Conservation (phyloP, 2,329 filamentous ascomycete species). For the Ophiognomonia clavigignenti-juglandacearum region DNA sequence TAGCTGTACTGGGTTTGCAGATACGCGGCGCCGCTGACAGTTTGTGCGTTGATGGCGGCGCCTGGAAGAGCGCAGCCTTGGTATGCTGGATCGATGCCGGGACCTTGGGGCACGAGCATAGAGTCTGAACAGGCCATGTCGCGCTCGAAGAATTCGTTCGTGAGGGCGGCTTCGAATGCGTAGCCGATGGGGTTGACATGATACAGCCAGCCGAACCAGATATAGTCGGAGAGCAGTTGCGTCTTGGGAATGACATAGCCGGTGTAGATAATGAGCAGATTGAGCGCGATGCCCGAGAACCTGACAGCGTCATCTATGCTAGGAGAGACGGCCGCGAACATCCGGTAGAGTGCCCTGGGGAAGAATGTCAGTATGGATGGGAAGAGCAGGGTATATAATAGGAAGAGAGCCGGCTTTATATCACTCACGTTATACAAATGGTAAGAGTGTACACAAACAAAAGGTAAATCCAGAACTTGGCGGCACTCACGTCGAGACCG, state of each 20-base stretch:
- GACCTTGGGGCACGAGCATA: constrained; percentile 43
- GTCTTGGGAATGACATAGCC: constrained; percentile 59
- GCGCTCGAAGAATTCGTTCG: constrained; percentile 50
- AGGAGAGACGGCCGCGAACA: constrained; percentile 53
- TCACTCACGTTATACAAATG: constrained; percentile 52
- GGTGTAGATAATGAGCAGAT: constrained; percentile 62
- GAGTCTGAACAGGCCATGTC: constrained; percentile 41
- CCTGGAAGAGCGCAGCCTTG: constrained; percentile 20
- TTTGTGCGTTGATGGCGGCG: constrained; percentile 8
- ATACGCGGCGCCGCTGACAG: constrained; percentile 34
- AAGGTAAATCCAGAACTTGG: constrained; percentile 63
- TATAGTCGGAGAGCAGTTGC: constrained; percentile 52
- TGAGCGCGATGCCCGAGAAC: constrained; percentile 49
- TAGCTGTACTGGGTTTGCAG: constrained; percentile 48
- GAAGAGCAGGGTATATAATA: too few species aligned
- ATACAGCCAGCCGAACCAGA: constrained; percentile 66
- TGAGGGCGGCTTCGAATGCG: constrained; percentile 56
- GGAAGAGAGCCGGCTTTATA: too few species aligned
- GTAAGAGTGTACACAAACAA: constrained; percentile 56
- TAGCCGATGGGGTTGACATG: constrained; percentile 49
- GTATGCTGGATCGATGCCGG: constrained; percentile 25
- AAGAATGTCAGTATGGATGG: too few species aligned
- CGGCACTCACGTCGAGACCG: constrained; percentile 60
- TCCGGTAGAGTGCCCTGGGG: constrained; percentile 56
- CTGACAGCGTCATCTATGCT: constrained; percentile 60